phyloP scores from a whole-genome alignment of 192 early-diverging fungal species.

The Mycoemilia scoparia region DNA sequence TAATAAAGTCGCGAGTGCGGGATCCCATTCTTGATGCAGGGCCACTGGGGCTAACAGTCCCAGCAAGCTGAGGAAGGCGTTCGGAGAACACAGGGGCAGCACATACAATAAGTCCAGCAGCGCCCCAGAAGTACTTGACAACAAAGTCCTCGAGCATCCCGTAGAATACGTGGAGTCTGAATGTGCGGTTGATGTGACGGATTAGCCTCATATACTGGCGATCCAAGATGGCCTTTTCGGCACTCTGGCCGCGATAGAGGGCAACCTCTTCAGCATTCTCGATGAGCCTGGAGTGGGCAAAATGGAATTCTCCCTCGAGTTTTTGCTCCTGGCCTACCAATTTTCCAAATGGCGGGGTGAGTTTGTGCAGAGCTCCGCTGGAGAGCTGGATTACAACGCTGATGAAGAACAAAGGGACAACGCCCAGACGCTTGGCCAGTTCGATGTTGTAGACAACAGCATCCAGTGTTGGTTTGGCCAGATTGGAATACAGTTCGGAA shows the following conservation, averaged over 20 bases:
- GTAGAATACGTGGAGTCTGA: constrained; percentile 71
- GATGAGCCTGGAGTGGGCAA: constrained; percentile 81
- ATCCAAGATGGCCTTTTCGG: constrained; percentile 70
- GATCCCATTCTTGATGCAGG: constrained; percentile 9
- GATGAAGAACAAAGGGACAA: constrained; percentile 65
- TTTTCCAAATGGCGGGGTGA: constrained; percentile 93
- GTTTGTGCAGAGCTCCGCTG: constrained; percentile 51
- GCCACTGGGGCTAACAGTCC: not conserved
- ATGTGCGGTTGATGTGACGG: constrained; percentile 72
- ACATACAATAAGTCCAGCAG: constrained; percentile 68
- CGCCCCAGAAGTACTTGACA: constrained; percentile 98
- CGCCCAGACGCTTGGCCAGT: constrained; percentile 67
- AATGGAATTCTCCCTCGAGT: constrained; percentile 88
- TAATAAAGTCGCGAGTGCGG: constrained; percentile 44
- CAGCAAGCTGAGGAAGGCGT: constrained; percentile 9
- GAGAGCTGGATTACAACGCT: constrained; percentile 63
- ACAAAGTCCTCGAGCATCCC: constrained; percentile 95
- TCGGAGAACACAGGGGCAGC: constrained; percentile 69
- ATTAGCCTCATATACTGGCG: constrained; percentile 60
- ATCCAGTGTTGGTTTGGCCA: constrained; percentile 90
- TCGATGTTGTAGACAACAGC: constrained; percentile 83
- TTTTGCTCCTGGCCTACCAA: constrained; percentile 84
- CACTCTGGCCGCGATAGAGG: constrained; percentile 63
- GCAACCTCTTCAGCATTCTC: constrained; percentile 96
- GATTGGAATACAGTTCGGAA: constrained; percentile 78